Percentiles rank a stretch among this genome's conserved stretches.
phyloP scores from a whole-genome alignment of 2,329 filamentous ascomycete species.

The Elsinoe perseae region DNA sequence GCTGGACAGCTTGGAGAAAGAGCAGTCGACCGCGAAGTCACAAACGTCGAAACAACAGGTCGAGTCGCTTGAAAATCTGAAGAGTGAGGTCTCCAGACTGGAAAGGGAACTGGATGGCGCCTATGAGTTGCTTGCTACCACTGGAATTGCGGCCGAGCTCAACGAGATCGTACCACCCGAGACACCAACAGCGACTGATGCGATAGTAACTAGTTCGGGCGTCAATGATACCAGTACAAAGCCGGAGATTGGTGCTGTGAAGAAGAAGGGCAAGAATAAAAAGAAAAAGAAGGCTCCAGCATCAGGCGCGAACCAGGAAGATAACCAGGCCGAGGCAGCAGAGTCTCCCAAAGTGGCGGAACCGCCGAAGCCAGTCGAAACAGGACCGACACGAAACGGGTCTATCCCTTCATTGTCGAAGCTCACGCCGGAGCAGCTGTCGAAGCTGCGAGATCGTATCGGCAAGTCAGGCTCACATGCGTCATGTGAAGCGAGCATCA shows the following conservation, averaged over 20 bases:
- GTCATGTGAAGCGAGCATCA: slow-evolving; percentile 15
- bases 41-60: background rate
- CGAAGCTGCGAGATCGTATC: slow-evolving; percentile 11
- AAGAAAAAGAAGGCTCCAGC: slow-evolving; percentile 66
- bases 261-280: slow-evolving; percentile 69
- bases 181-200: background rate
- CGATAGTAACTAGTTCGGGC: background rate
- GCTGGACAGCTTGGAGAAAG: slow-evolving; percentile 25
- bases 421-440: slow-evolving; percentile 12
- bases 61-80: slow-evolving; percentile 24
- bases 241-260: slow-evolving; percentile 38
- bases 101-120: slow-evolving; percentile 28
- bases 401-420: background rate
- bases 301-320: slow-evolving; percentile 17
- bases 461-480: slow-evolving; percentile 6
- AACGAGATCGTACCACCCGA: slow-evolving; percentile 1
- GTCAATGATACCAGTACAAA: slow-evolving; percentile 23
- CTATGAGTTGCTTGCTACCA: slow-evolving; percentile 31
- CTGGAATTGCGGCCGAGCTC: slow-evolving; percentile 24
- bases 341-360: background rate
- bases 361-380: slow-evolving; percentile 1
- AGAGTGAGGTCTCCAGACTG: slow-evolving; percentile 26
- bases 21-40: slow-evolving; percentile 24
- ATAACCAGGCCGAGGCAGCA: slow-evolving; percentile 27
- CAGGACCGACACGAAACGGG: background rate